Base-by-base conservation (phyloP, 2,329 filamentous ascomycete species). In the Cryphonectria radicalis region DNA sequence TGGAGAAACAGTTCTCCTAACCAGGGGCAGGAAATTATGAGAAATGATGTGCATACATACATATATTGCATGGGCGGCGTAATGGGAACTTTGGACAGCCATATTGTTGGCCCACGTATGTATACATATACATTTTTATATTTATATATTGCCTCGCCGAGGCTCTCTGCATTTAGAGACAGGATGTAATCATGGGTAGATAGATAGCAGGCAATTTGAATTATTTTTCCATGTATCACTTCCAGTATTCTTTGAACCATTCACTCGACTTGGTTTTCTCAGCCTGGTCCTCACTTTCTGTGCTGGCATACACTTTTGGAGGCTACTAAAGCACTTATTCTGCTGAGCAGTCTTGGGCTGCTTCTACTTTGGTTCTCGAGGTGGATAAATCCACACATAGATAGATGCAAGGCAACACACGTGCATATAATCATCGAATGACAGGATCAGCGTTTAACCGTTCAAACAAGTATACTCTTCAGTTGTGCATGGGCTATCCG, bases 1-100 rank as follows among this genome's bases (percentile, higher is more conserved):
- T 97, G 50, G 82, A 87, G 77, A 81, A 85, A 74, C 50, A 71
- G 22, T 69, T 71, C 59, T 71, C 72, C 11, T 73, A 69, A 28
- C 5, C 42, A 42, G 40, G 40, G 62, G 37, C 14, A 43, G 25
- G 14, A 35, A 46, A 35, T 50, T 11, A 65, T 35, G 63, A 53
- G 63, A 53, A 40, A 65, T 65, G 43, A 65, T 59, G 55, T 6
- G 32, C 59, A 62, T 40, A 62, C 59, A 62, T 40, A 62, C 46
- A 50, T n/a, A n/a, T 50, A n/a, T 40, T 62, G 59, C 59, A 62
- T 62, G 59, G 59, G 25, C 43, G 63, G 63, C 63, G 63, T 65
- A 22, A 62, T 22, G 35, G 35, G 35, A 22, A 40, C 7, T 40
- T 22, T 22, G 19, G 35, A 19, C 59, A 62, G 32, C 6, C 32